Evolutionary conservation across 1,139 yeast species (phyloP).

Genomic region (Diutina ranongensis): DNA sequence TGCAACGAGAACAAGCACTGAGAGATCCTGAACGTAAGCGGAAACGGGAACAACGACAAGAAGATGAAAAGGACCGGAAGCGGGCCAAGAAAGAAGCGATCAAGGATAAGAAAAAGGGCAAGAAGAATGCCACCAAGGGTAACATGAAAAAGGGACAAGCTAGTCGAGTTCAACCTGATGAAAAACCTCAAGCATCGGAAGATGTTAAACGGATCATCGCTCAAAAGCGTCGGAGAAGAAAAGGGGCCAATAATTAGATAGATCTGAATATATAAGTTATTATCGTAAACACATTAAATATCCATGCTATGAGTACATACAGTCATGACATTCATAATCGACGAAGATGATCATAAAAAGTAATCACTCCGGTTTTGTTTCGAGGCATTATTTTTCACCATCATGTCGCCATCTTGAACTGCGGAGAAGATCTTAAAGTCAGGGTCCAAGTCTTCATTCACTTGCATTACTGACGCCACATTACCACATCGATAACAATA

Average conservation of each 20-base stretch:
- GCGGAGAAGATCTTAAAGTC: constrained; percentile 91
- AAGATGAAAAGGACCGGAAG: constrained; percentile 19
- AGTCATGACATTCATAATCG: neutral
- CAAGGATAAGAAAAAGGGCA: constrained; percentile 7
- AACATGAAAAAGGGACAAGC: constrained; percentile 8
- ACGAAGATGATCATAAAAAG: neutral
- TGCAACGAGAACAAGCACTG: constrained; percentile 45
- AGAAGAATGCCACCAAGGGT: constrained; percentile 13
- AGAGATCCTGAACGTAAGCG: constrained; percentile 28
- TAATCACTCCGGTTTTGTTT: constrained; percentile 5
- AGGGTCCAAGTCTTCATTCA: constrained; percentile 77
- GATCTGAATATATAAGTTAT: neutral
- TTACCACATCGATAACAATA: constrained; percentile 91
- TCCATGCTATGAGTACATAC: constrained; percentile 2
- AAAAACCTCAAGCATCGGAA: constrained; percentile 34
- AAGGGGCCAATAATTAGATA: constrained; percentile 11
- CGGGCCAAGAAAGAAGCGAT: constrained; percentile 12
- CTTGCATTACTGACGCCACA: constrained; percentile 96
- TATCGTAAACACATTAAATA: constrained; percentile 4
- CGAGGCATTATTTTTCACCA: constrained; percentile 2
- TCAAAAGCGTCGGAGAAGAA: constrained; percentile 58
- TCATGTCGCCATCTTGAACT: constrained; percentile 59
- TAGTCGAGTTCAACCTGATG: constrained; percentile 12
- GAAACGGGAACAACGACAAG: constrained; percentile 12
- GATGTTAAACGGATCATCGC: constrained; percentile 49